Percentiles rank a stretch among this genome's conserved stretches.
Evolutionary conservation across 164 flowering plant genomes (phyloP).

Genomic region (Nymphaea thermarum): DNA sequence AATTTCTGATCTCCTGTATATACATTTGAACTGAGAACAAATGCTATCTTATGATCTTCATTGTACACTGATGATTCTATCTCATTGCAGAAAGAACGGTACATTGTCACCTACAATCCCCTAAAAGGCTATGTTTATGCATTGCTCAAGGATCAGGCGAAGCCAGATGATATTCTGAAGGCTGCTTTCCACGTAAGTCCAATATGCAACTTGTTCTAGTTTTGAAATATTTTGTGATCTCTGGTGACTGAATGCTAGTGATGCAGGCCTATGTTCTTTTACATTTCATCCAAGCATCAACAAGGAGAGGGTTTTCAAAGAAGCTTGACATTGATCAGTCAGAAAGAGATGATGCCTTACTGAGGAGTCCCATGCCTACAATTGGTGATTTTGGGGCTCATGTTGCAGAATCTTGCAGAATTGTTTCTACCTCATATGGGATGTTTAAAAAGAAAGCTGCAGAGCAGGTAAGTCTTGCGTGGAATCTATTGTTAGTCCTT

Average conservation of each 20-base stretch:
- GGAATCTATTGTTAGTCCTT: not conserved
- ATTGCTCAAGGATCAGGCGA: conserved; percentile 82
- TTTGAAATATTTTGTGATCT: not conserved
- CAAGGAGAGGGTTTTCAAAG: conserved; percentile 8
- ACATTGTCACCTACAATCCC: conserved; percentile 81
- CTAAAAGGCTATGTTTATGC: conserved; percentile 82
- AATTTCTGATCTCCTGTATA: not conserved
- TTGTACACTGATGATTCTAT: not conserved
- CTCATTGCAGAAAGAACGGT: conserved; percentile 68
- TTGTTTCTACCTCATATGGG: conserved; percentile 63
- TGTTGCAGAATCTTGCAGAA: conserved; percentile 72
- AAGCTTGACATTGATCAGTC: conserved; percentile 14
- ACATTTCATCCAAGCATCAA: conserved; percentile 56
- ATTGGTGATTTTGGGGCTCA: conserved; percentile 37
- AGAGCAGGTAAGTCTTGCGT: conserved; percentile 54
- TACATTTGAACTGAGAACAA: not conserved
- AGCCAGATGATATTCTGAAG: conserved; percentile 89
- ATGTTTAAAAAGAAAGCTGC: conserved; percentile 71
- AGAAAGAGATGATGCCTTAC: conserved; percentile 8
- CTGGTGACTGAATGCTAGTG: conserved; percentile 1
- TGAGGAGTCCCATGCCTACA: conserved; percentile 11
- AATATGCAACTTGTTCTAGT: conserved; percentile 1
- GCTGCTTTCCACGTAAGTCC: conserved; percentile 92
- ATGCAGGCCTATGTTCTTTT: conserved; percentile 85
- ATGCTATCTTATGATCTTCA: not conserved